Conservation (phyloP, 495 filamentous ascomycete species). For the Neurospora pannonica region DNA sequence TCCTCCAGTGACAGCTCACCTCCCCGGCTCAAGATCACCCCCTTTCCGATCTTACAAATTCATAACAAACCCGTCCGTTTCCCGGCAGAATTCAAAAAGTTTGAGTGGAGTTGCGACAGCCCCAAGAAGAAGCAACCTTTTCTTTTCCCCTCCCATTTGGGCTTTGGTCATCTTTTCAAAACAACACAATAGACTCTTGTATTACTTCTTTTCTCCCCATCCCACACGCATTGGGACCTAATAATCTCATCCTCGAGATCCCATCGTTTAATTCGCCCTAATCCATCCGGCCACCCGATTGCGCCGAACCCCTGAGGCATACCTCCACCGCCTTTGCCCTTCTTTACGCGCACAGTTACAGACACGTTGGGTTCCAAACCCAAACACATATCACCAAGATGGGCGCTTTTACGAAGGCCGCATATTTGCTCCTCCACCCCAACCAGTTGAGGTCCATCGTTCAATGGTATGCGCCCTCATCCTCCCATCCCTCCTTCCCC, state of each 20-base stretch:
- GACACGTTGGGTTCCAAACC: not conserved
- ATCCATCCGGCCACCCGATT: not conserved
- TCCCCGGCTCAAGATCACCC: not conserved
- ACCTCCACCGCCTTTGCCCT: not conserved
- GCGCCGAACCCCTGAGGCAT: not conserved
- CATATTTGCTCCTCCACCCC: conserved; percentile 73
- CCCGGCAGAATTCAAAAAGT: not conserved
- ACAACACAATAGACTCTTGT: not conserved
- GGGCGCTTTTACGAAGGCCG: conserved; percentile 39
- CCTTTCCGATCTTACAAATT: not conserved
- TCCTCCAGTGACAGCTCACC: not conserved
- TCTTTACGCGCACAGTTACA: not conserved
- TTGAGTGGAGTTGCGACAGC: not conserved
- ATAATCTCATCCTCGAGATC: not conserved
- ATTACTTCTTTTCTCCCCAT: not conserved
- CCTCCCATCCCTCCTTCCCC: not conserved
- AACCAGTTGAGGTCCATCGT: conserved; percentile 73
- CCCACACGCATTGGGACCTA: not conserved
- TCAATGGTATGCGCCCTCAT: conserved; percentile 64
- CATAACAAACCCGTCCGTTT: not conserved
- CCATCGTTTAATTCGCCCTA: not conserved
- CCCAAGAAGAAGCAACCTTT: not conserved
- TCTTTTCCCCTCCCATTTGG: not conserved
- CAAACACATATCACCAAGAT: conserved; percentile 19
- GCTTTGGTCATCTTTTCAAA: not conserved